Evolutionary conservation across 169 alveolate genomes (phyloP), one percentile per base, ranked within the genome.

Genomic region (Plasmodium vinckei): DNA sequence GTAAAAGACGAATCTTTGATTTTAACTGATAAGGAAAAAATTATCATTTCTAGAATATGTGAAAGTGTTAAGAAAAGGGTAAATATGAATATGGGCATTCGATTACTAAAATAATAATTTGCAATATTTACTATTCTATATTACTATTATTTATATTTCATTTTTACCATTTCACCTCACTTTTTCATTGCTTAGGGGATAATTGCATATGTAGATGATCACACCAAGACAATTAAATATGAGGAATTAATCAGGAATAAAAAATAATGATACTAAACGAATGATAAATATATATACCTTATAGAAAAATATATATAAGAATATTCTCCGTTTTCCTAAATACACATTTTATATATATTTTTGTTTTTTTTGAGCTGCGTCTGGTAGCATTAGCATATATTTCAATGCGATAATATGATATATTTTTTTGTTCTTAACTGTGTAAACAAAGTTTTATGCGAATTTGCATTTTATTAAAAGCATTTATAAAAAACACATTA

Each of bases 41-140:
- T 53, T 19, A 46, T 86, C 27, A 68, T 86, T 46, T 42, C 56
- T 39, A 68, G 91, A 53, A 86, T 86, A 86, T 86, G 91, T 54
- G 91, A 86, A 63, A 65, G 91, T 59, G 87, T 71, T 86, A 86
- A 60, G 71, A 86, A 86, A 21, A 54, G 71, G 56, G 91, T 86
- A 86, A 69, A 42, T 57, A 39, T 25, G 33, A 19, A 33, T 25
- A 60, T 60, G 42, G 17, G 7, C 42, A 33, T 33, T 33, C 6
- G 42, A 33, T 33, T 4, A 33, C 42, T 33, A 33, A 33, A 3
- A 33, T 33, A 3, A 3, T 7, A 33, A 6, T 3, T 33, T 33
- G 42, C 7, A 33, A 5, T 33, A 33, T 33, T 33, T 33, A 4
- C 42, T 46, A 17, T 23, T 42, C 46, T 64, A 42, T 59, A n/a